Evolutionary conservation across 2,329 filamentous ascomycete species (phyloP), one percentile per base, ranked within the genome.

Genomic region (Neoarthrinium moseri): DNA sequence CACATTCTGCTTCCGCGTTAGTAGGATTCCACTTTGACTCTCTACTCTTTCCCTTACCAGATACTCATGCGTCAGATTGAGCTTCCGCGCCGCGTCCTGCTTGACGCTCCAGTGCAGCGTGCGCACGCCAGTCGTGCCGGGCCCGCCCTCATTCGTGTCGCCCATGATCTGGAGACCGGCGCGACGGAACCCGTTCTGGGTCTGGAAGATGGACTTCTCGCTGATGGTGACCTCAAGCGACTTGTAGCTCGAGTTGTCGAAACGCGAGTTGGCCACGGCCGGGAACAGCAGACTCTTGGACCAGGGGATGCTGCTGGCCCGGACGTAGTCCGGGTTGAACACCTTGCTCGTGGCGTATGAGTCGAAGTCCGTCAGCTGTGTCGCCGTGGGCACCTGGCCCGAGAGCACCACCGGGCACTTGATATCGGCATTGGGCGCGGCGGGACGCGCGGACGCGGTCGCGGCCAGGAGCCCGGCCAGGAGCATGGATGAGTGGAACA

Each of bases 191-290:
- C 70, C 71, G 34, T 65, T 62, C 59, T 74, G 70, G 24, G 52
- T 59, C 62, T 72, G 67, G 61, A 73, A 74, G 58, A 74, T 64
- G 58, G 66, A 70, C 43, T 58, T 48, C 58, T 74, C 71, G 56
- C 60, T 63, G 53, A 74, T 60, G 43, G 69, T 73, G 17, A 73
- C 69, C 56, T 73, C 71, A 49, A 73, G 48, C 2, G 70, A 57
- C 51, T 65, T 66, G 50, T 62, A 57, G 23, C 52, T 61, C 20
- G 48, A 61, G 34, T 60, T 57, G 53, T 74, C 72, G 60, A 75
- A 74, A 35, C 66, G 68, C 47, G 60, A 62, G 45, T 50, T 54
- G 27, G 51, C 50, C 4, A 55, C 55, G 13, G 53, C 53, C 4
- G 61, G 60, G 46, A 63, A 59, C 42, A 53, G 48, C 18, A 62